Conservation (phyloP, 2,329 filamentous ascomycete species). For the Sclerotinia glacialis region DNA sequence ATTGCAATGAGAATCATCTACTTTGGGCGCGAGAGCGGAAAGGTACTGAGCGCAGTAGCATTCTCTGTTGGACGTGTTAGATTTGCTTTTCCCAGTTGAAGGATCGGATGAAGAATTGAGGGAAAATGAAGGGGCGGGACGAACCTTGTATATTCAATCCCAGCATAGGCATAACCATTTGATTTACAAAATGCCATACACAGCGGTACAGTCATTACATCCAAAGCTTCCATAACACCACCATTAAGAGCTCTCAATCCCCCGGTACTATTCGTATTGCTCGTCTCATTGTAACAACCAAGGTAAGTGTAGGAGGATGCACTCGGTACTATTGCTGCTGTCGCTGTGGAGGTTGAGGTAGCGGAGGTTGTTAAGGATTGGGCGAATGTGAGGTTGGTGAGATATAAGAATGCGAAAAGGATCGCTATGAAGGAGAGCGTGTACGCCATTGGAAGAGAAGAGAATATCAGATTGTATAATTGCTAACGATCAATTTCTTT, state of each 20-base stretch:
- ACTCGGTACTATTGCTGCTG: not conserved
- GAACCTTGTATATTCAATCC: conserved; percentile 37
- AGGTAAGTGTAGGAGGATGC: conserved; percentile 13
- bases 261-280: not conserved
- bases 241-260: conserved; percentile 11
- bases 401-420: not conserved
- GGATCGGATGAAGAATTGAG: not conserved
- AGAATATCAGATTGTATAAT: not conserved
- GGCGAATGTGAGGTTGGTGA: not conserved
- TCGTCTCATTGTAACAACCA: conserved; percentile 17
- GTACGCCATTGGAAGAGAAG: not conserved
- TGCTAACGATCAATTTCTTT: not conserved
- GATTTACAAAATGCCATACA: conserved; percentile 31
- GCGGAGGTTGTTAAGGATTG: not conserved
- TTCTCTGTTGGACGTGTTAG: not conserved
- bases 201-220: conserved; percentile 32
- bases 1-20: conserved; percentile 7
- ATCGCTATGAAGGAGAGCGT: not conserved
- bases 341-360: not conserved
- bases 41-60: conserved; percentile 19
- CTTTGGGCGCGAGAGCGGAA: not conserved
- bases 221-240: conserved; percentile 16
- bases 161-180: conserved; percentile 30
- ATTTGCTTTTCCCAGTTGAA: not conserved
- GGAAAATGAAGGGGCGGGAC: conserved; percentile 4